phyloP scores from a whole-genome alignment of 805 yeast species.

The Wickerhamiella cacticola region DNA sequence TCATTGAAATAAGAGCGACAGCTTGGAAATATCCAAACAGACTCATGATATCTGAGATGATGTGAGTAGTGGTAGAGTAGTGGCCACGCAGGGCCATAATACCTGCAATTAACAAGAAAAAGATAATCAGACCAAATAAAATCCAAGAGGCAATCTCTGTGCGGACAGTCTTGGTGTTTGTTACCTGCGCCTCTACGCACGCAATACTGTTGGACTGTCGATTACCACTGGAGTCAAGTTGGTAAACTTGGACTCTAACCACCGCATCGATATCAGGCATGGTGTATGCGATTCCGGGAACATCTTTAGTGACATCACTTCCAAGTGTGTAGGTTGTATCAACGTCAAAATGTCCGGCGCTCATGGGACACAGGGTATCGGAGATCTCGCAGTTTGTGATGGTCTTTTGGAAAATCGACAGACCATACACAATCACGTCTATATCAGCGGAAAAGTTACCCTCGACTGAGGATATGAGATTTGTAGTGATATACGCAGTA shows the following conservation, averaged over 20 bases:
- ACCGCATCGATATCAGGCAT: constrained; percentile 92
- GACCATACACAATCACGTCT: constrained; percentile 68
- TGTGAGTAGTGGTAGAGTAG: constrained; percentile 80
- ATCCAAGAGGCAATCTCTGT: constrained; percentile 92
- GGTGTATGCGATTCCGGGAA: constrained; percentile 79
- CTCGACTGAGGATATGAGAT: constrained; percentile 67
- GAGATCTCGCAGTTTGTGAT: constrained; percentile 54
- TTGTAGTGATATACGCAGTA: constrained; percentile 52
- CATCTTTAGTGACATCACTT: constrained; percentile 31
- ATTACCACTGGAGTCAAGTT: constrained; percentile 33
- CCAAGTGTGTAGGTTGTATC: constrained; percentile 37
- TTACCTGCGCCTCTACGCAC: constrained; percentile 77
- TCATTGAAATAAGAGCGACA: constrained; percentile 84
- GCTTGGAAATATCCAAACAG: constrained; percentile 89
- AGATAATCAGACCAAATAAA: constrained; percentile 73
- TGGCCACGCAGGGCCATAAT: constrained; percentile 79
- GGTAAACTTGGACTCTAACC: constrained; percentile 59
- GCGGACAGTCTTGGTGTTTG: constrained; percentile 89
- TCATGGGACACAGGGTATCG: constrained; percentile 64
- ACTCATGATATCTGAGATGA: constrained; percentile 91
- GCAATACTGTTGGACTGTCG: constrained; percentile 45
- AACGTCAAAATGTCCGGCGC: constrained; percentile 77
- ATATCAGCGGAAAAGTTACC: constrained; percentile 57
- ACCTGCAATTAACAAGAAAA: constrained; percentile 80
- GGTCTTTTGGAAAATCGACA: constrained; percentile 43